Evolutionary conservation across 805 yeast species (phyloP).

Genomic region (Scheffersomyces amazonensis): DNA sequence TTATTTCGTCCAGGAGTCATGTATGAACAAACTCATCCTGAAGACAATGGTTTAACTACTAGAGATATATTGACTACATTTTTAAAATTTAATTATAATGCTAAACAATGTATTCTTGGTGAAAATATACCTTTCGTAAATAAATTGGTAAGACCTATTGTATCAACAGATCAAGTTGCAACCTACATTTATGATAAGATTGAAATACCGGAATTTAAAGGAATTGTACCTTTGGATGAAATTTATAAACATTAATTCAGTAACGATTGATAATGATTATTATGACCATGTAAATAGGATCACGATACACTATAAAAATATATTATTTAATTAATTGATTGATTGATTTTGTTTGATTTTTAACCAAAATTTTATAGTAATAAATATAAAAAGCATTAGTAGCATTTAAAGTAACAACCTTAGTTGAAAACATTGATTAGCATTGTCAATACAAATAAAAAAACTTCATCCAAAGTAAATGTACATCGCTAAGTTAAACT

Average conservation of each 20-base stretch:
- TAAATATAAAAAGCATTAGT: too few species aligned
- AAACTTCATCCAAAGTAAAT: too few species aligned
- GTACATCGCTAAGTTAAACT: too few species aligned
- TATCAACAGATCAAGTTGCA: slow-evolving; percentile 71
- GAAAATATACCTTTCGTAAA: slow-evolving; percentile 36
- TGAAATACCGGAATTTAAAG: slow-evolving; percentile 22
- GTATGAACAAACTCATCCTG: slow-evolving; percentile 50
- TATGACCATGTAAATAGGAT: too few species aligned
- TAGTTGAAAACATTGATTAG: too few species aligned
- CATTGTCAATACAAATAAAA: too few species aligned
- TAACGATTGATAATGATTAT: too few species aligned
- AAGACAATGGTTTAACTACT: slow-evolving; percentile 21
- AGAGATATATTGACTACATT: slow-evolving; percentile 41
- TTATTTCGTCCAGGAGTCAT: slow-evolving; percentile 80
- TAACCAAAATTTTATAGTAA: too few species aligned
- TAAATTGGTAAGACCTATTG: slow-evolving; percentile 55
- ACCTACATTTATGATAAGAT: slow-evolving; percentile 53
- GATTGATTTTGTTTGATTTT: too few species aligned
- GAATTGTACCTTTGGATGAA: slow-evolving; percentile 14
- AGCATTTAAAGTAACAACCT: too few species aligned
- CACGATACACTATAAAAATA: too few species aligned
- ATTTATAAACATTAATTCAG: slow-evolving; percentile 5
- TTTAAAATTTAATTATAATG: slow-evolving; percentile 41
- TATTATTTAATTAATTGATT: too few species aligned
- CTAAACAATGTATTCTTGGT: slow-evolving; percentile 43